Evolutionary conservation across 495 filamentous ascomycete genomes (phyloP).

Genomic region (Penicillium desertorum): DNA sequence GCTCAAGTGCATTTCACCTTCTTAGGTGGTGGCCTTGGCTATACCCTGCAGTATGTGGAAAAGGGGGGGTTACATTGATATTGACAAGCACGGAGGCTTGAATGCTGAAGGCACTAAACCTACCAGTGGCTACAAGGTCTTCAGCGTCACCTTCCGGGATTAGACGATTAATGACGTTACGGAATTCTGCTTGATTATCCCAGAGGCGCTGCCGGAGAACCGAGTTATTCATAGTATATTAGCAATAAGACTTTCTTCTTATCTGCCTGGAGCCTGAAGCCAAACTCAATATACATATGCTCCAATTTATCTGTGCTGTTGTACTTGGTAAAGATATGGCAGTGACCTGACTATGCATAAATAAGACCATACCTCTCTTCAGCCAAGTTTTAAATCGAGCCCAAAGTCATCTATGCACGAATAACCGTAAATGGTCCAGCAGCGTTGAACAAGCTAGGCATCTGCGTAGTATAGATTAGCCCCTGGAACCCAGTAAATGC

Average conservation of each 20-base stretch:
- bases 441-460: slow-evolving; percentile 36
- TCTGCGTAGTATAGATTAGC: slow-evolving; percentile 20
- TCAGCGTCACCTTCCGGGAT: slow-evolving; percentile 49
- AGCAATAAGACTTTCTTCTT: background rate
- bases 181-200: background rate
- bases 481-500: background rate
- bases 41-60: slow-evolving; percentile 38
- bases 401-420: slow-evolving; percentile 12
- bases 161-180: slow-evolving; percentile 19
- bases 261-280: background rate
- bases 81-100: slow-evolving; percentile 26
- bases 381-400: background rate
- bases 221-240: background rate
- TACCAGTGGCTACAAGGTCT: slow-evolving; percentile 34
- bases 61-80: slow-evolving; percentile 26
- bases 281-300: slow-evolving; percentile 4
- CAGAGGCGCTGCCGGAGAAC: background rate
- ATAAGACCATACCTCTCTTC: background rate
- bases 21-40: slow-evolving; percentile 43
- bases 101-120: background rate
- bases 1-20: slow-evolving; percentile 40
- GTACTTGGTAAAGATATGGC: background rate
- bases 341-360: background rate
- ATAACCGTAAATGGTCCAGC: slow-evolving; percentile 33
- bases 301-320: background rate